Conservation (phyloP, 1,139 yeast genomes). For the Insectozyma bohioensis region DNA sequence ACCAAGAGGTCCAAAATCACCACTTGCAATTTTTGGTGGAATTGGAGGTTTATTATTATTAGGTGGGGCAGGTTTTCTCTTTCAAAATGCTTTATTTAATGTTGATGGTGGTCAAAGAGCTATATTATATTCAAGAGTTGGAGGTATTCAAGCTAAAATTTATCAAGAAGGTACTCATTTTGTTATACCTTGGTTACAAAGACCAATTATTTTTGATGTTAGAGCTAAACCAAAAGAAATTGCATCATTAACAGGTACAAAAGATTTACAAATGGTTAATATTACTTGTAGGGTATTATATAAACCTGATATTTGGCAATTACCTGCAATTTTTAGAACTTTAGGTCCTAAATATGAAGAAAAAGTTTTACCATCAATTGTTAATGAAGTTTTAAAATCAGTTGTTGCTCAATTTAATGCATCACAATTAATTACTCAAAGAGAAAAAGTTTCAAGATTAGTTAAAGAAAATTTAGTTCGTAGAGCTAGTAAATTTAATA, state of each 20-base stretch:
- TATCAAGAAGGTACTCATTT: constrained; percentile 95
- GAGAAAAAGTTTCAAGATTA: constrained; percentile 91
- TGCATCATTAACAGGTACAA: constrained; percentile 96
- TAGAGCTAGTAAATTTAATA: constrained; percentile 88
- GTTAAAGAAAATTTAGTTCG: constrained; percentile 89
- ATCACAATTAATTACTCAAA: constrained; percentile 94
- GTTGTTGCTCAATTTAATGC: constrained; percentile 99
- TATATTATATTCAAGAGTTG: constrained; percentile 82
- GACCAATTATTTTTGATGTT: constrained; percentile 90
- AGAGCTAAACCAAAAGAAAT: constrained; percentile 97
- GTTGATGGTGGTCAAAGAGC: constrained; percentile 99
- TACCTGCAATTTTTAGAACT: constrained; percentile 87
- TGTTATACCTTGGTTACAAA: constrained; percentile 91
- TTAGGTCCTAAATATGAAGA: constrained; percentile 94
- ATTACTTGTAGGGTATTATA: constrained; percentile 96
- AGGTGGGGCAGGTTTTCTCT: constrained; percentile 68
- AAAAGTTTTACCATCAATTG: constrained; percentile 93
- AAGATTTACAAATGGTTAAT: constrained; percentile 98
- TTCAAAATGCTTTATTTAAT: constrained; percentile 80
- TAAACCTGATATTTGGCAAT: constrained; percentile 75
- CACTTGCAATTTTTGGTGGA: constrained; percentile 69
- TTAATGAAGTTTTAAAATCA: constrained; percentile 92
- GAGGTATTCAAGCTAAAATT: constrained; percentile 84
- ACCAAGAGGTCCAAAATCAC: constrained; percentile 43
- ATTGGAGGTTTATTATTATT: constrained; percentile 72